These are phyloP conservation scores for Eucalyptus paniculata DNA, from an alignment of 345 rosid genomes.

Conservation along the genomic window DNA sequence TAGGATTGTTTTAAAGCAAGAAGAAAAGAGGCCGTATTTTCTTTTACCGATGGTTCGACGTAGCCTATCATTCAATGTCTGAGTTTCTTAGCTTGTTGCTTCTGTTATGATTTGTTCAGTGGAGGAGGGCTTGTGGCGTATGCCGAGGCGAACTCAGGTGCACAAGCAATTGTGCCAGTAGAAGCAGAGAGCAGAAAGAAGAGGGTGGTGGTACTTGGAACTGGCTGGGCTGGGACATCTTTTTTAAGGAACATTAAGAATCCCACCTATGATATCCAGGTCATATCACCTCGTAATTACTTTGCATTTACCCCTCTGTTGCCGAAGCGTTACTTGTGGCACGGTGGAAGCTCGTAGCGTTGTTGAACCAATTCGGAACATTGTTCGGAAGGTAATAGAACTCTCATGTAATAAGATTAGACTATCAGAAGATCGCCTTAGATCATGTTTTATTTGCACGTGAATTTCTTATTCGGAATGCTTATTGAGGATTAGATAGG, in stretches of 20 bases:
- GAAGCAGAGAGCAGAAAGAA: conserved; percentile 50
- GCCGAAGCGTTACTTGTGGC: conserved; percentile 94
- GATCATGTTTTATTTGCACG: background rate
- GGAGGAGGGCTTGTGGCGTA: conserved; percentile 83
- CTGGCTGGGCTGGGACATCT: conserved; percentile 97
- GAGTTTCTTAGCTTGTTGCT: background rate
- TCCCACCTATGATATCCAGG: conserved; percentile 70
- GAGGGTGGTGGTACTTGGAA: conserved; percentile 92
- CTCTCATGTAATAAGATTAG: background rate
- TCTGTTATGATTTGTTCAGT: conserved; percentile 19
- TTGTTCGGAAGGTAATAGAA: conserved; percentile 59
- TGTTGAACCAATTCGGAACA: conserved; percentile 90
- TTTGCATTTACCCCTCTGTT: conserved; percentile 98
- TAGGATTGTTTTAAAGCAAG: background rate
- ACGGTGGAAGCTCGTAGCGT: conserved; percentile 97
- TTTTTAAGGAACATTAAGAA: conserved; percentile 65
- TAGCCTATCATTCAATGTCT: background rate
- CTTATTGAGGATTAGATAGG: background rate
- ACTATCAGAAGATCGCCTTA: background rate
- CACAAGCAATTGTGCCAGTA: conserved; percentile 11
- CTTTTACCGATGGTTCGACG: fast-evolving
- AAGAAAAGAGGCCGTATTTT: background rate
- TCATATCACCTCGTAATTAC: conserved; percentile 93
- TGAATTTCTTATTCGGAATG: background rate
- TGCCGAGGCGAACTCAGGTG: conserved; percentile 50